Conservation (phyloP, 768 basidiomycete genomes). For the Auricularia sp. region DNA sequence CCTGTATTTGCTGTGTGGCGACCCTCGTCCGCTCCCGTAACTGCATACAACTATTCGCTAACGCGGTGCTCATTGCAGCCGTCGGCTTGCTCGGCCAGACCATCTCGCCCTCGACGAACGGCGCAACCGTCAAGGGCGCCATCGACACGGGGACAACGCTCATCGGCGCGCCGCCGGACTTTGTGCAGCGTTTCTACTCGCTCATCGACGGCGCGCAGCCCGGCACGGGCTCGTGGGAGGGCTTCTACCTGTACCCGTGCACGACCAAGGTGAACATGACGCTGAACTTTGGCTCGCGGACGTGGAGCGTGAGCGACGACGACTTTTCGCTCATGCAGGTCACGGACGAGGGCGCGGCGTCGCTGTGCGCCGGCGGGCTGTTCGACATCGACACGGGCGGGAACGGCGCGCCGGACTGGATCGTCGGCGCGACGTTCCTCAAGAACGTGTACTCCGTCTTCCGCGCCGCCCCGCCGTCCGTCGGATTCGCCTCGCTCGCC, state of each 20-base stretch:
- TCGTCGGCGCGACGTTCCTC: constrained; percentile 69
- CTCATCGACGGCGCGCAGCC: constrained; percentile 43
- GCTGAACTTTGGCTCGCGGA: constrained; percentile 65
- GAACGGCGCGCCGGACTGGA: constrained; percentile 37
- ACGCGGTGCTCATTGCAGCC: constrained; percentile 24
- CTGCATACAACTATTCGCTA: not conserved
- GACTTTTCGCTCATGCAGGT: constrained; percentile 71
- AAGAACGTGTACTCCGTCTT: constrained; percentile 45
- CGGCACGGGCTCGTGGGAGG: constrained; percentile 36
- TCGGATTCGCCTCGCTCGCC: constrained; percentile 32
- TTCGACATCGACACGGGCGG: constrained; percentile 56
- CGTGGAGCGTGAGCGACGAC: constrained; percentile 60
- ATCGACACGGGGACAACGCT: constrained; percentile 93
- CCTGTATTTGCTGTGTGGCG: not conserved
- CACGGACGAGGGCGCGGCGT: constrained; percentile 12
- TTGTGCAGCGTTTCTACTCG: constrained; percentile 51
- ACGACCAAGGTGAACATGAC: constrained; percentile 40
- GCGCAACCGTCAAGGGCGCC: constrained; percentile 39
- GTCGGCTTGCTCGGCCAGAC: constrained; percentile 49
- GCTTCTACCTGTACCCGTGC: constrained; percentile 83
- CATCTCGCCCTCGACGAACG: constrained; percentile 26
- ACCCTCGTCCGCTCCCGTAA: not conserved
- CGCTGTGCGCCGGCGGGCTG: constrained; percentile 54
- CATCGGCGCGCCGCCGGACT: constrained; percentile 67
- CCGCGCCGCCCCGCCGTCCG: constrained; percentile 34